Evolutionary conservation across 352 stramenopile species (phyloP).

Genomic region (Globisporangium uncinulatum): DNA sequence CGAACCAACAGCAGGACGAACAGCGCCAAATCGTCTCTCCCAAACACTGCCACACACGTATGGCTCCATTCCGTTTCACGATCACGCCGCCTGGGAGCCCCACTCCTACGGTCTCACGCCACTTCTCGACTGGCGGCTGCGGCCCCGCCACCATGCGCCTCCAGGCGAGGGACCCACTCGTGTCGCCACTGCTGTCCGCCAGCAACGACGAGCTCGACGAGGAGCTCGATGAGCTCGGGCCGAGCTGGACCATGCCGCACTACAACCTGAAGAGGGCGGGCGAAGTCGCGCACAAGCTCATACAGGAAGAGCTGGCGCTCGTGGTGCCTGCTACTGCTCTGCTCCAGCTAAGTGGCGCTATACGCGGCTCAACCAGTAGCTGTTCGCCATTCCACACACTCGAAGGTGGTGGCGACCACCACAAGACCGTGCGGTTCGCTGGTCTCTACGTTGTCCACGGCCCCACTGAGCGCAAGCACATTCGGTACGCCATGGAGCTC

Average conservation of each 20-base stretch:
- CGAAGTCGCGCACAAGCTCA: conserved; percentile 14
- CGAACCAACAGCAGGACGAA: no score
- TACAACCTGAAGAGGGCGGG: conserved; percentile 10
- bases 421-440: conserved; percentile 39
- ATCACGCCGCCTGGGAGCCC: conserved; percentile 13
- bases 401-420: background rate
- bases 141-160: conserved; percentile 6
- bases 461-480: conserved; percentile 36
- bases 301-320: conserved; percentile 8
- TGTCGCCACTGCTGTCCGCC: background rate
- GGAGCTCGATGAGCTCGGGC: background rate
- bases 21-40: no score
- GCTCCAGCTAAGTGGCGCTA: background rate
- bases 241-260: conserved; percentile 9
- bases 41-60: background rate
- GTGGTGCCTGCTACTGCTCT: background rate
- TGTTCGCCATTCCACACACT: no score
- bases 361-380: background rate
- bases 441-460: conserved; percentile 55
- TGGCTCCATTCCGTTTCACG: conserved; percentile 15
- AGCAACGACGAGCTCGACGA: background rate
- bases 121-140: background rate
- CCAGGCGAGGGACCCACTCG: background rate
- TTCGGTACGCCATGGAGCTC: conserved; percentile 69
- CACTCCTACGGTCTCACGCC: background rate